phyloP scores from a whole-genome alignment of 2,329 filamentous ascomycete species.

The Celoporthe dispersa region DNA sequence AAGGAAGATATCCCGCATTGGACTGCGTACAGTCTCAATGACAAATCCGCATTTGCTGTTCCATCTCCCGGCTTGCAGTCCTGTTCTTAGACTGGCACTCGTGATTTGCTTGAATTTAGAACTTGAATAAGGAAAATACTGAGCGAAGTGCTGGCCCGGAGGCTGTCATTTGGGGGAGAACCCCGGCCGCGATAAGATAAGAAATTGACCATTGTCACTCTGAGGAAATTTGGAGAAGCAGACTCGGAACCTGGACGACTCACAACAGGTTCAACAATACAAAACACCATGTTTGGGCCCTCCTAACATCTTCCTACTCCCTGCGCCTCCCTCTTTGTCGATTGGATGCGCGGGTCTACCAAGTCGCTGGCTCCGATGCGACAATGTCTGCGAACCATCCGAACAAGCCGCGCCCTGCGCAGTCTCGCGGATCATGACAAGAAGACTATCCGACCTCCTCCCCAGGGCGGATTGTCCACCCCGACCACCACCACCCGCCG shows the following conservation, averaged over 20 bases:
- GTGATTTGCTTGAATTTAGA: background rate
- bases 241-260: background rate
- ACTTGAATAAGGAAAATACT: background rate
- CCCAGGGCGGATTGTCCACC: background rate
- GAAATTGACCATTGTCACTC: background rate
- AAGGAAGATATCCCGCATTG: constrained; percentile 11
- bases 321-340: constrained; percentile 24
- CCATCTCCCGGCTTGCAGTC: background rate
- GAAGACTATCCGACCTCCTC: background rate
- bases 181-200: constrained; percentile 7
- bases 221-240: constrained; percentile 2
- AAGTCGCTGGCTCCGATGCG: constrained; percentile 40
- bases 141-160: background rate
- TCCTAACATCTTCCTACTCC: background rate
- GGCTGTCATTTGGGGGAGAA: background rate
- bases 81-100: background rate
- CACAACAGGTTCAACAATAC: background rate
- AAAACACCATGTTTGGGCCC: constrained; percentile 12
- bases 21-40: constrained; percentile 3
- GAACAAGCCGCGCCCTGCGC: constrained; percentile 31
- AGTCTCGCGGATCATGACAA: constrained; percentile 26
- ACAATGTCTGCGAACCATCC: constrained; percentile 40
- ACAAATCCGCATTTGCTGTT: constrained; percentile 2
- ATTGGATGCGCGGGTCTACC: constrained; percentile 36
- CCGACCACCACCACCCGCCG: background rate